Base-by-base conservation (phyloP, 352 stramenopile genomes). In the Phytophthora lateralis region DNA sequence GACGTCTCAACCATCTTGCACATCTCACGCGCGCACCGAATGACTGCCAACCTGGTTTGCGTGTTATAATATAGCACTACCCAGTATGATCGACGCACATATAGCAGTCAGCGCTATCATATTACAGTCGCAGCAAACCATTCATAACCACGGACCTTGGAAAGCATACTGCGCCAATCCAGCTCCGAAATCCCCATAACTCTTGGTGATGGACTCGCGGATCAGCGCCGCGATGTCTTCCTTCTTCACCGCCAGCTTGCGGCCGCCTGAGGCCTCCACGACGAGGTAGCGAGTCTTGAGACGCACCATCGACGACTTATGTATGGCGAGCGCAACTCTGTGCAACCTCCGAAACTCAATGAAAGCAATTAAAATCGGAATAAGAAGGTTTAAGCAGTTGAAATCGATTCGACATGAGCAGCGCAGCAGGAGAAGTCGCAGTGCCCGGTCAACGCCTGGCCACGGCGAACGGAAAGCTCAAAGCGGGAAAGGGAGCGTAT, bases 201-300 rank as follows among this genome's bases (percentile, higher is more conserved):
- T 87, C 48, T 75, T 75, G 63, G 63, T 69, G 52, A 91, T 82
- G 5, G 81, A 90, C 26, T 90, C 81, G 47, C 76, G 82, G 47
- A 93, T 82, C 32, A 82, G 47, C 2, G 39, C 30, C 3, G 73
- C 57, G 14, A 93, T 73, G 44, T 91, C 78, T 47, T 91, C 82
- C 51, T 78, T 85, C 63, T 85, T 73, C n/a, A 82, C 44, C 24
- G 58, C 21, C 34, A 85, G 64, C 53, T 82, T 90, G 18, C 75
- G 71, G 18, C 65, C 60, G 17, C 60, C 72, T 30, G 67, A 63
- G n/a, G 79, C 59, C 61, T 92, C 81, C 53, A 87, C 77, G 48
- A 91, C 55, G 53, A 93, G 44, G 67, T 91, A 93, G 14, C 81
- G 79, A 14, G 81, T 90, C 71, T 93, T 93, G 15, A 90, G 80